Conservation (phyloP, 768 basidiomycete species). For the Pulveroboletus sp. region DNA sequence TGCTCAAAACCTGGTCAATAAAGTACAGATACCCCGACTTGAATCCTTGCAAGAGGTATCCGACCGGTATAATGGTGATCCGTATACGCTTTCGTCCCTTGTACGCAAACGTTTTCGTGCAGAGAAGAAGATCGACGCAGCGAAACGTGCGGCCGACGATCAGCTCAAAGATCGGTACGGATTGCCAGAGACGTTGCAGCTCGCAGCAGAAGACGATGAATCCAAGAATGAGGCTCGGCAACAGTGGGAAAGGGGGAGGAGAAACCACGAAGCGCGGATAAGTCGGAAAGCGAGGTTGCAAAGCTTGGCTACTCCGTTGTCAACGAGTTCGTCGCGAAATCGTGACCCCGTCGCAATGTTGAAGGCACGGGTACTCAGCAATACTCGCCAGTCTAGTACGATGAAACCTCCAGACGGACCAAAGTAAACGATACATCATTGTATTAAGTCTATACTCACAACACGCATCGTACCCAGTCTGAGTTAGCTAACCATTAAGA, state of each 20-base stretch:
- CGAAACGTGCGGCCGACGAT: conserved; percentile 68
- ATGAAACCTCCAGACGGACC: conserved; percentile 23
- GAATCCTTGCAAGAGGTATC: conserved; percentile 77
- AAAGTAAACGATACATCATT: conserved; percentile 8
- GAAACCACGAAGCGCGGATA: conserved; percentile 43
- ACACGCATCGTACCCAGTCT: conserved; percentile 10
- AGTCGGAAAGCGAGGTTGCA: conserved; percentile 49
- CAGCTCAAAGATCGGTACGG: conserved; percentile 72
- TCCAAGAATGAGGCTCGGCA: conserved; percentile 58
- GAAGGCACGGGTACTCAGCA: conserved; percentile 55
- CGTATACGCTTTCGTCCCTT: conserved; percentile 74
- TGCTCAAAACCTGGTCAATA: conserved; percentile 67
- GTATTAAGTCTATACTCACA: conserved; percentile 13
- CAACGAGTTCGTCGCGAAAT: conserved; percentile 17
- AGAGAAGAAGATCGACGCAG: conserved; percentile 78
- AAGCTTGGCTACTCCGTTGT: conserved; percentile 26
- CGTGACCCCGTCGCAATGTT: conserved; percentile 39
- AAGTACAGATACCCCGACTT: conserved; percentile 77
- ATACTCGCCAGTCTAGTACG: conserved; percentile 42
- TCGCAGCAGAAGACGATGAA: conserved; percentile 66
- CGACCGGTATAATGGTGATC: conserved; percentile 80
- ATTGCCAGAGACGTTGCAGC: conserved; percentile 62
- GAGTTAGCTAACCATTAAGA: conserved; percentile 30
- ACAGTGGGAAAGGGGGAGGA: conserved; percentile 56
- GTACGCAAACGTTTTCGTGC: conserved; percentile 81